These are phyloP conservation scores for Aspergillus piperis DNA, from an alignment of 2,329 filamentous ascomycete genomes.

Conservation along the genomic window DNA sequence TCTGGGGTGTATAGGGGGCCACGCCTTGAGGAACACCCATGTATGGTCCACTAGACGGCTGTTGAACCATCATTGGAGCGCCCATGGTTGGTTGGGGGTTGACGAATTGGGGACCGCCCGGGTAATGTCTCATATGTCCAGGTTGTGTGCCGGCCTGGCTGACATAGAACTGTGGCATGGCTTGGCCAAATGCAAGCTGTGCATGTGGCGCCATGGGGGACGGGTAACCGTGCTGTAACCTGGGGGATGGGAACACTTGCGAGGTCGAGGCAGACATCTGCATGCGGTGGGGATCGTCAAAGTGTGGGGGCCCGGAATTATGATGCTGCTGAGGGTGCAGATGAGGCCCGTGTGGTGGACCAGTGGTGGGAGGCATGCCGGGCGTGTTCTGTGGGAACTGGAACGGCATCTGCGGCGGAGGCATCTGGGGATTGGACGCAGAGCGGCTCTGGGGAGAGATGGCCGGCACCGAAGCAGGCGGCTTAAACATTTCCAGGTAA, in stretches of 20 bases:
- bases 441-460: slow-evolving; percentile 70
- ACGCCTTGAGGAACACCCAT: slow-evolving; percentile 72
- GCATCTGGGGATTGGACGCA: slow-evolving; percentile 65
- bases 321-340: slow-evolving; percentile 76
- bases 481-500: slow-evolving; percentile 80
- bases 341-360: slow-evolving; percentile 75
- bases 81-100: slow-evolving; percentile 72
- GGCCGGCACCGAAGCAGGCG: slow-evolving; percentile 58
- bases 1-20: slow-evolving; percentile 68
- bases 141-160: slow-evolving; percentile 70
- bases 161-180: slow-evolving; percentile 70
- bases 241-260: slow-evolving; percentile 83
- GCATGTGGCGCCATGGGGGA: slow-evolving; percentile 68
- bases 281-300: slow-evolving; percentile 84
- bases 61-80: slow-evolving; percentile 80
- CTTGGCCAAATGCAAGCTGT: slow-evolving; percentile 71
- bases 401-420: slow-evolving; percentile 79
- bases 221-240: slow-evolving; percentile 70
- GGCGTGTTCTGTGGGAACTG: slow-evolving; percentile 76
- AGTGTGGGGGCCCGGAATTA: slow-evolving; percentile 66
- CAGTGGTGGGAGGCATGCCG: slow-evolving; percentile 66
- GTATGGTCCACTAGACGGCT: slow-evolving; percentile 66
- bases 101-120: slow-evolving; percentile 71
- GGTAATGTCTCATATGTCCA: slow-evolving; percentile 69
- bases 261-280: slow-evolving; percentile 77